Conservation (phyloP, 495 filamentous ascomycete genomes). For the Trichoderma asperelloides region DNA sequence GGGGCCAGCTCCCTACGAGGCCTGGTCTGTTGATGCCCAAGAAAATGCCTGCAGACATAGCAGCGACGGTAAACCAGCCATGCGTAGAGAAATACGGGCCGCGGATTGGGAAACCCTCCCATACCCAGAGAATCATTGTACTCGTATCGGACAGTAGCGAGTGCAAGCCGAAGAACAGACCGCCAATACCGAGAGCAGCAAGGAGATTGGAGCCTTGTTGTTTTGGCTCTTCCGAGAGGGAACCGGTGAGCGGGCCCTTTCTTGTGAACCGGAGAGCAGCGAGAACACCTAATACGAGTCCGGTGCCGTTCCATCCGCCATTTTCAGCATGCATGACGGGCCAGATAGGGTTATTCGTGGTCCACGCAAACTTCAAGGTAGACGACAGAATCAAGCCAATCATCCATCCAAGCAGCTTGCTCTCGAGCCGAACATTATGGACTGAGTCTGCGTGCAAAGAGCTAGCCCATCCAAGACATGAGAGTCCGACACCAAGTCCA, state of each 20-base stretch:
- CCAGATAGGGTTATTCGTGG: slow-evolving; percentile 98
- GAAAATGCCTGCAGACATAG: slow-evolving; percentile 79
- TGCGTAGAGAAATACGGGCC: slow-evolving; percentile 86
- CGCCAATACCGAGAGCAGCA: slow-evolving; percentile 69
- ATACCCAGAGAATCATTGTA: slow-evolving; percentile 99
- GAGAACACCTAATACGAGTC: slow-evolving; percentile 64
- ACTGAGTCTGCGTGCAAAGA: slow-evolving; percentile 68
- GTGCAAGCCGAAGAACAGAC: slow-evolving; percentile 83
- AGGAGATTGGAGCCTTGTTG: slow-evolving; percentile 59
- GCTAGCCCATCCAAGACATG: slow-evolving; percentile 74
- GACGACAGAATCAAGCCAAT: slow-evolving; percentile 78
- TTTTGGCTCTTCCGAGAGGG: slow-evolving; percentile 25
- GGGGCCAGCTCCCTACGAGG: slow-evolving; percentile 69
- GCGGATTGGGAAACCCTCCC: slow-evolving; percentile 90
- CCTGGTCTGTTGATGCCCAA: slow-evolving; percentile 64
- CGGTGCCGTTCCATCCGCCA: slow-evolving; percentile 86
- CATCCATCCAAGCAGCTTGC: slow-evolving; percentile 68
- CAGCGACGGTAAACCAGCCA: slow-evolving; percentile 71
- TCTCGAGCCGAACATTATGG: slow-evolving; percentile 68
- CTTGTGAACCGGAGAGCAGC: slow-evolving; percentile 65
- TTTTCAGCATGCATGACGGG: slow-evolving; percentile 81
- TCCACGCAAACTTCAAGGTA: slow-evolving; percentile 85
- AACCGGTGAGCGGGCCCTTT: slow-evolving; percentile 41
- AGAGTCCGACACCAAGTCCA: slow-evolving; percentile 66
- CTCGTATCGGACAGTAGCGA: slow-evolving; percentile 93